Base-by-base conservation (phyloP, 164 flowering plant genomes). In the Vitis amurensis region DNA sequence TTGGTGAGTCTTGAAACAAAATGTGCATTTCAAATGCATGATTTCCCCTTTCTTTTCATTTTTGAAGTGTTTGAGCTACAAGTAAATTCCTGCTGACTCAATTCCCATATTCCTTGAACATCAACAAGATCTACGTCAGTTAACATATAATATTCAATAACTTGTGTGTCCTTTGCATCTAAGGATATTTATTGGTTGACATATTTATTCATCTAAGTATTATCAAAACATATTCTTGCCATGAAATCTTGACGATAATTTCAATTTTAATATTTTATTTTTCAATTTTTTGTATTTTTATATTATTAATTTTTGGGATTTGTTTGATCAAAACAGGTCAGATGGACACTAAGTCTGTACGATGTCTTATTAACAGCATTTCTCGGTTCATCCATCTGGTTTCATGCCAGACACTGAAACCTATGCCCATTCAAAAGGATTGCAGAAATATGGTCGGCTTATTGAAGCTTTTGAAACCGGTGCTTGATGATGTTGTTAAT, bases 311-410 rank as follows among this genome's bases (percentile, higher is more conserved):
- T n/a, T 48, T 61, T 29, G 15, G 11, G 27, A 13, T 60, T 62
- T 73, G 4, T 61, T 64, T 58, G 50, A 27, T 17, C 56, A 14
- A 66, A 75, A 63, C 89, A 87, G 98, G 87, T 66, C 68, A 68
- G 74, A 91, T 94, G 98, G 96, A 86, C 64, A 70, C 73, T 59
- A 69, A 77, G 57, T 73, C 87, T 67, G 69, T 86, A 60, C 76
- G 83, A 77, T 87, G 93, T 77, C 85, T 92, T 27, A 66, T 77
- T 66, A 94, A 94, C 84, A 94, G 95, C 78, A 86, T 91, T 30
- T 89, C 95, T 72, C 90, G 97, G 64, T 91, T 88, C 74, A 82
- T 91, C 76, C 97, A 84, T 84, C 79, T 94, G 59, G 88, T 89
- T 61, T 79, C 92, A n/a, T 85, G 87, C 76, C 87, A 78, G 73